These are phyloP conservation scores for Gossypium turneri DNA, from an alignment of 345 rosid genomes.

Conservation along the genomic window DNA sequence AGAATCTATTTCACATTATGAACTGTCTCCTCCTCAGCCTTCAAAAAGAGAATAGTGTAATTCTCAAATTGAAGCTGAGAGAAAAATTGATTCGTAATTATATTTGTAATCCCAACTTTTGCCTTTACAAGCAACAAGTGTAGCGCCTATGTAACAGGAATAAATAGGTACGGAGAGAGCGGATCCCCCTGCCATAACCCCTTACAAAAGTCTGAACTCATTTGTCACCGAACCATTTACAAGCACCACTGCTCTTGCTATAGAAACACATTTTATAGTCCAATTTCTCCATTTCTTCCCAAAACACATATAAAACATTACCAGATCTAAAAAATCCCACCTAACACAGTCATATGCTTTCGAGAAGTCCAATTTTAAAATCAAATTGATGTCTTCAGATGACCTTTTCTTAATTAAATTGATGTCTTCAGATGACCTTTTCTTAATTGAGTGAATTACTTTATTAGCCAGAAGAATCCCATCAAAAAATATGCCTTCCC, in stretches of 20 bases:
- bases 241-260: no score
- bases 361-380: neutral
- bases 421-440: rapidly evolving
- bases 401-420: rapidly evolving
- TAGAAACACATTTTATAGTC: neutral
- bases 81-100: no score
- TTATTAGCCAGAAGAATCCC: neutral
- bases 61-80: no score
- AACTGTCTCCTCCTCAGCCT: no score
- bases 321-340: neutral
- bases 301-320: no score
- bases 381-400: neutral
- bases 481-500: neutral
- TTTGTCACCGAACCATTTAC: neutral
- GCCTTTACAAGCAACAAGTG: no score
- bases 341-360: neutral
- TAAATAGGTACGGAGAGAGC: neutral
- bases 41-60: no score
- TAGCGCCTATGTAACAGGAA: no score
- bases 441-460: neutral
- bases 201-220: neutral
- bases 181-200: neutral
- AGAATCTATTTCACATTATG: no score
- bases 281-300: neutral
- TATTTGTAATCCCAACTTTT: no score